Percentiles rank a stretch among this genome's conserved stretches.
Evolutionary conservation across 129 eudicot genomes (phyloP).

Genomic region (Lonicera japonica): DNA sequence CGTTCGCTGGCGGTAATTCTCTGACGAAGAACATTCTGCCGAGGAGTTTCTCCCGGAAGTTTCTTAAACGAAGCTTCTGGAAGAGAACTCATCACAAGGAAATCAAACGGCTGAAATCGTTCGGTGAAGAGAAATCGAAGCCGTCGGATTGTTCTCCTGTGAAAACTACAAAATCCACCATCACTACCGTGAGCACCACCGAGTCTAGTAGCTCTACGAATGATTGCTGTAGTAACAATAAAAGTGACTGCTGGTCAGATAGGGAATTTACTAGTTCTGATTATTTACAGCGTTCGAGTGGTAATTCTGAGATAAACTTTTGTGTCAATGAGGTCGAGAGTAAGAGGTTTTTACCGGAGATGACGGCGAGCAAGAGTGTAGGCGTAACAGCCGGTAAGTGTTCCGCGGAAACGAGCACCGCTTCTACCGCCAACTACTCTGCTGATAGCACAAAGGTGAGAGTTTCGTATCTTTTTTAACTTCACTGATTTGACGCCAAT

Average conservation of each 20-base stretch:
- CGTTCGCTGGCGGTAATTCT: slow-evolving; percentile 26
- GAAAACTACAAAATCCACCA: slow-evolving; percentile 8
- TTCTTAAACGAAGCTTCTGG: slow-evolving; percentile 54
- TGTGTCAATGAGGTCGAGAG: slow-evolving; percentile 26
- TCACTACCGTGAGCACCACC: slow-evolving; percentile 7
- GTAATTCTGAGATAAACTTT: slow-evolving; percentile 22
- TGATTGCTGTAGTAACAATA: slow-evolving; percentile 14
- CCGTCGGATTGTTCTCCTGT: slow-evolving; percentile 12
- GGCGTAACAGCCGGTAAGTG: slow-evolving; percentile 42
- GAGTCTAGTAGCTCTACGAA: slow-evolving; percentile 11
- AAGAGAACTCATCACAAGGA: slow-evolving; percentile 37
- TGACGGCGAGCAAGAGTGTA: slow-evolving; percentile 16
- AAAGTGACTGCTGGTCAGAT: slow-evolving; percentile 46
- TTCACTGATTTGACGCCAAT: neutral
- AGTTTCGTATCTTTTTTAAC: neutral
- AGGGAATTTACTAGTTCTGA: slow-evolving; percentile 44
- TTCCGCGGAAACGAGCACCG: slow-evolving; percentile 24
- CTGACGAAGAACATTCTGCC: slow-evolving; percentile 22
- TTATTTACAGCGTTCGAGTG: slow-evolving; percentile 22
- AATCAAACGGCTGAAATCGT: slow-evolving; percentile 45
- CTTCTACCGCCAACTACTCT: slow-evolving; percentile 21
- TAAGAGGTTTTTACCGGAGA: slow-evolving; percentile 5
- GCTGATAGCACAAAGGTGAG: slow-evolving; percentile 43
- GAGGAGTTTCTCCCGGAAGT: slow-evolving; percentile 48
- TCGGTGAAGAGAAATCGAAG: slow-evolving; percentile 26